Base-by-base conservation (phyloP, 1,284 basidiomycete species). In the Tetrapyrgos nigripes region DNA sequence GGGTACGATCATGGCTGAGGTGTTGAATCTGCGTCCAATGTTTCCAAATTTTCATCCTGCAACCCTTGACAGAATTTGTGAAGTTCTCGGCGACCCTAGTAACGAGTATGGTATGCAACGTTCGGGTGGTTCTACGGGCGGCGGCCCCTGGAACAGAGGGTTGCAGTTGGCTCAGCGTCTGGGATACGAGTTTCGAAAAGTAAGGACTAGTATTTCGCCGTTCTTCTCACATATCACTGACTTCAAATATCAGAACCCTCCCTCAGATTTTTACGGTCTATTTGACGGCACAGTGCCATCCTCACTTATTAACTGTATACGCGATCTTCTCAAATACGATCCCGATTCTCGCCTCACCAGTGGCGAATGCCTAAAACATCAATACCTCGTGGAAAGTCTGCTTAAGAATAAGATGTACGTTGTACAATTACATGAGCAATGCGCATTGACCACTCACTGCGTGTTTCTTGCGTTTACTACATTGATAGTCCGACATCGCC, bases 1-100 rank as follows among this genome's bases (percentile, higher is more conserved):
- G 48, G 97, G 97, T 23, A 97, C 97, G 4, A 99, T 99, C 73
- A 90, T 99, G 81, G 94, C 96, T 8, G 97, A 99, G 75, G 83
- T 98, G 56, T 85, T 98, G 74, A 98, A 96, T 70, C 84, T 99
- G 61, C 92, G 94, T 65, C 97, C 97, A 0, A 81, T 99, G 27
- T 99, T 99, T 74, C 97, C 97, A n/a, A 97, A 97, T n/a, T 87
- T 89, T 57, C 91, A 89, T 72, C 96, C 97, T 73, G 83, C 95
- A 50, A 97, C 99, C 77, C 97, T 99, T 24, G 87, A 86, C 58
- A 84, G 89, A 70, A 98, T 99, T 58, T 93, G 91, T 67, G 91
- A 97, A 62, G 81, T 96, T 13, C 83, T 99, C 33, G 97, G 97
- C n/a, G 93, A 98, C 73, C 97, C 97, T 11, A 85, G 83, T 57